These are phyloP conservation scores for Hypericum androsaemum DNA, from an alignment of 345 rosid species.

Conservation along the genomic window DNA sequence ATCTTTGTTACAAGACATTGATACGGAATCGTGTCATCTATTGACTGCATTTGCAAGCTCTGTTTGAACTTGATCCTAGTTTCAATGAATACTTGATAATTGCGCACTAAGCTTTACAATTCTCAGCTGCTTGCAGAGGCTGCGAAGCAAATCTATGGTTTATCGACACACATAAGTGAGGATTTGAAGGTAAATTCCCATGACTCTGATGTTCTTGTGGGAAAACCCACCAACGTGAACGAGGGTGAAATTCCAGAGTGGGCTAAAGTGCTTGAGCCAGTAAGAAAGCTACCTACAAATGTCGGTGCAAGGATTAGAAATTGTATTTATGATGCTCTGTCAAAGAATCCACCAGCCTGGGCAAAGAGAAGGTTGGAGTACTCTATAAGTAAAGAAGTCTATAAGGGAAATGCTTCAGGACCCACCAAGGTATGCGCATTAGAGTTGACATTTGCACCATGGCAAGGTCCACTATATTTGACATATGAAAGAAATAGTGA, in stretches of 20 bases:
- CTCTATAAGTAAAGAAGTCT: conserved; percentile 30
- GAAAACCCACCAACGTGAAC: conserved; percentile 6
- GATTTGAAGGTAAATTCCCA: conserved; percentile 9
- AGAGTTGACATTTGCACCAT: too few relatives aligned
- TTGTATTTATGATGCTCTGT: conserved; percentile 26
- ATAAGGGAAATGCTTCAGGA: conserved; percentile 40
- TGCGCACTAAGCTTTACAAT: conserved; percentile 16
- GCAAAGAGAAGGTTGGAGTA: conserved; percentile 23
- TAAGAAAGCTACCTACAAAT: conserved; percentile 32
- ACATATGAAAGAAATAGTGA: too few relatives aligned
- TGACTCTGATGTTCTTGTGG: conserved; percentile 9
- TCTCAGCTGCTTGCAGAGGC: conserved; percentile 40
- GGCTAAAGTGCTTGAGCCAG: conserved; percentile 28
- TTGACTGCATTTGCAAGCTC: neutral
- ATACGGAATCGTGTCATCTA: neutral
- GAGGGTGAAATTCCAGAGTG: conserved; percentile 26
- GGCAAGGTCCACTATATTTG: too few relatives aligned
- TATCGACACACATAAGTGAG: conserved; percentile 14
- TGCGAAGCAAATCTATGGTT: conserved; percentile 26
- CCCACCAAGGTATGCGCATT: conserved; percentile 27
- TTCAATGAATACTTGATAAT: conserved; percentile 9
- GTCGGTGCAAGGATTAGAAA: conserved; percentile 32
- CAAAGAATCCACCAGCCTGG: conserved; percentile 30
- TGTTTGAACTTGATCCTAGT: conserved; percentile 1
- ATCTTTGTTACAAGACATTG: too few relatives aligned